phyloP scores from a whole-genome alignment of 305 asterid species.

The Lippia alba region DNA sequence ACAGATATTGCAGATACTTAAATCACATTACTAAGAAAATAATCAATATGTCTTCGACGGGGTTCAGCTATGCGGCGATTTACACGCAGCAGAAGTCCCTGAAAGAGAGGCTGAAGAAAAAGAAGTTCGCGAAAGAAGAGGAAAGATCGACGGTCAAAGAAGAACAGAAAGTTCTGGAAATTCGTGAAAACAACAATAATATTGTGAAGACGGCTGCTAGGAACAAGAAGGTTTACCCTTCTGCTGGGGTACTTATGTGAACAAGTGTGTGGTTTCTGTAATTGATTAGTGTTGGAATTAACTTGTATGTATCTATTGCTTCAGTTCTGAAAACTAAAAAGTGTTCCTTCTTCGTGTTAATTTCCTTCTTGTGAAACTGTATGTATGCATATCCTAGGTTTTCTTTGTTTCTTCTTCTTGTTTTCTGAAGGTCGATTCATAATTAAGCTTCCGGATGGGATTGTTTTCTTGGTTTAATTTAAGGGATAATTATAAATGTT shows the following conservation, averaged over 20 bases:
- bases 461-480: no score
- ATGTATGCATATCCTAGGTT: no score
- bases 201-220: not conserved
- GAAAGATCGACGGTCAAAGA: not conserved
- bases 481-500: no score
- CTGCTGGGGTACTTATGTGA: not conserved
- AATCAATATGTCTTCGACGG: constrained; percentile 34
- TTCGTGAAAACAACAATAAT: not conserved
- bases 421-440: no score
- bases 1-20: not conserved
- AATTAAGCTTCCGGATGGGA: no score
- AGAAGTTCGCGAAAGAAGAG: not conserved
- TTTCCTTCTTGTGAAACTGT: no score
- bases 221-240: constrained; percentile 33
- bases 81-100: constrained; percentile 40
- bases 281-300: not conserved
- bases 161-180: no score
- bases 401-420: no score
- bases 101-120: constrained; percentile 27
- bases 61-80: constrained; percentile 39
- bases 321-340: no score
- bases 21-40: no score
- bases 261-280: not conserved
- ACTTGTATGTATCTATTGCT: not conserved
- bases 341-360: not conserved